Evolutionary conservation across 805 yeast genomes (phyloP).

Genomic region (Saccharomycopsis fibuligera): DNA sequence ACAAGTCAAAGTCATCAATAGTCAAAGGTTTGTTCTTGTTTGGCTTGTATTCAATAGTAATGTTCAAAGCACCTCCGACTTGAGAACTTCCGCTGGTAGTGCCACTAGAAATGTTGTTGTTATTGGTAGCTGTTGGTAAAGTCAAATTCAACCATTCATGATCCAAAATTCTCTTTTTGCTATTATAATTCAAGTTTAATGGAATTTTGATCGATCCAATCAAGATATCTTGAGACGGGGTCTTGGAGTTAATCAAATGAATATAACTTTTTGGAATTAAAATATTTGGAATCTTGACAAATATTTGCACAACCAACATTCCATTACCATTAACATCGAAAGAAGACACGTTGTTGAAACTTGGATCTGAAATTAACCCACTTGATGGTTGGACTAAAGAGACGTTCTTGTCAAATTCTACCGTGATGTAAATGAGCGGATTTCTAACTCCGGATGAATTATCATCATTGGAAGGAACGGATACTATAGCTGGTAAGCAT

Average conservation of each 20-base stretch:
- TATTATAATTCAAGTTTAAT: conserved; percentile 45
- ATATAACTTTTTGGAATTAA: conserved; percentile 39
- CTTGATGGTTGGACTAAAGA: conserved; percentile 80
- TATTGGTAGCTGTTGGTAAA: conserved; percentile 15
- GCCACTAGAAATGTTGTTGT: neutral
- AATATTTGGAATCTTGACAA: conserved; percentile 68
- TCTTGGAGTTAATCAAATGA: conserved; percentile 25
- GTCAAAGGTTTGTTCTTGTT: conserved; percentile 60
- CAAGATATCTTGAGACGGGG: conserved; percentile 55
- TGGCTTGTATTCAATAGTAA: conserved; percentile 67
- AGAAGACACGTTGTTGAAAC: conserved; percentile 83
- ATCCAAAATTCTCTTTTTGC: conserved; percentile 53
- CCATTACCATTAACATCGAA: conserved; percentile 79
- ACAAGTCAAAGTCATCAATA: conserved; percentile 85
- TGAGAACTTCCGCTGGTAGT: neutral
- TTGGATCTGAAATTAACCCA: conserved; percentile 72
- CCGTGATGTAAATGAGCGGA: conserved; percentile 73
- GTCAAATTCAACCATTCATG: conserved; percentile 48
- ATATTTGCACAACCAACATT: conserved; percentile 67
- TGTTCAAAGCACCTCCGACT: conserved; percentile 32
- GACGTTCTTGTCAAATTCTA: conserved; percentile 93
- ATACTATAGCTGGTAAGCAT: conserved; percentile 41
- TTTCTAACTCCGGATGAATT: conserved; percentile 35
- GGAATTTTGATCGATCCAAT: conserved; percentile 67
- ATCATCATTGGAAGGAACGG: conserved; percentile 32